Percentiles rank a stretch among this genome's conserved stretches.
Conservation (phyloP, 2,329 filamentous ascomycete genomes). For the Trichoderma sp. region DNA sequence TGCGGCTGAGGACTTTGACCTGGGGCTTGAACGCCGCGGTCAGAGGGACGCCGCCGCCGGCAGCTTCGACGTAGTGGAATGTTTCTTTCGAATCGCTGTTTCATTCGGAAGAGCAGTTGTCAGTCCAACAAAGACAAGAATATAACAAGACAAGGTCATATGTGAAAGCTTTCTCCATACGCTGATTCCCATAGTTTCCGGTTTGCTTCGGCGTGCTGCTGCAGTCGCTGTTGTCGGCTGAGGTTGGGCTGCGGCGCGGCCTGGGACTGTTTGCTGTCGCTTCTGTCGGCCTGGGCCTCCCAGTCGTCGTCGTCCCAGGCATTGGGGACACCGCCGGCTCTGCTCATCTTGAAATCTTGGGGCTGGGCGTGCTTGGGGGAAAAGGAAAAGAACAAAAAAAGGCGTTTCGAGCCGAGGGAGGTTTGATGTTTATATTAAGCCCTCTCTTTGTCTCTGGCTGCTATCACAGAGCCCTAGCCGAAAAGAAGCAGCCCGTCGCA, state of each 20-base stretch:
- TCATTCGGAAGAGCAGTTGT: not conserved
- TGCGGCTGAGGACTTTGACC: conserved; percentile 82
- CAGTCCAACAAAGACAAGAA: not conserved
- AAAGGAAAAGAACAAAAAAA: no score
- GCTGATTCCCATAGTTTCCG: conserved; percentile 87
- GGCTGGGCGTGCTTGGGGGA: not conserved
- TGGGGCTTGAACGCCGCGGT: conserved; percentile 74
- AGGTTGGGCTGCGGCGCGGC: conserved; percentile 47
- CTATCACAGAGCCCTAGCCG: not conserved
- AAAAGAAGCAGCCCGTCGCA: not conserved
- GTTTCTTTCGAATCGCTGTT: conserved; percentile 69
- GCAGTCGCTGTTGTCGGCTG: conserved; percentile 74
- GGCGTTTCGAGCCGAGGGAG: not conserved
- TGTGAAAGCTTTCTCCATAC: conserved; percentile 55
- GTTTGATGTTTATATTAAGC: not conserved
- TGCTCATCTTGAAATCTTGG: conserved; percentile 43
- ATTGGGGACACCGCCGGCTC: conserved; percentile 56
- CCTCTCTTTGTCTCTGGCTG: not conserved
- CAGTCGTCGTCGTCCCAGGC: conserved; percentile 94
- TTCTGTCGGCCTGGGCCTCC: conserved; percentile 72
- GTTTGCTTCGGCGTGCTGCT: conserved; percentile 80
- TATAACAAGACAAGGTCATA: no score
- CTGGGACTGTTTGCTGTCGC: conserved; percentile 40
- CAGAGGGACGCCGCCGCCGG: conserved; percentile 57
- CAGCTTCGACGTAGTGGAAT: conserved; percentile 73